Evolutionary conservation across 352 stramenopile genomes (phyloP).

Genomic region (Pythium angustatum): DNA sequence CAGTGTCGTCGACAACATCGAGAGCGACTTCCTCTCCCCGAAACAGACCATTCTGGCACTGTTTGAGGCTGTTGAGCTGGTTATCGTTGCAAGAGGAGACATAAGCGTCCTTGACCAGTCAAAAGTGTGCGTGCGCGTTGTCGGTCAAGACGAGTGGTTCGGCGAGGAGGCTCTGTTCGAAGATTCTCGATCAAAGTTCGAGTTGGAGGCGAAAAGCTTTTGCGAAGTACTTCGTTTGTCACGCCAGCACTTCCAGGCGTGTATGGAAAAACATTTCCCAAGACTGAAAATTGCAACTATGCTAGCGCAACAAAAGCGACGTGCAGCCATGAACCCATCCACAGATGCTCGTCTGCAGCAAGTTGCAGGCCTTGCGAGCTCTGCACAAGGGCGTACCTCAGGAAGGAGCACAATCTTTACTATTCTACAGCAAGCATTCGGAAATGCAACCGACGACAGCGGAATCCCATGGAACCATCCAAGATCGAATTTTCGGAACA

Average conservation of each 20-base stretch:
- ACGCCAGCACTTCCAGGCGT: conserved; percentile 21
- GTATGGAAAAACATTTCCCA: conserved; percentile 55
- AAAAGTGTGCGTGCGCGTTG: background rate
- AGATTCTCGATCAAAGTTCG: conserved; percentile 15
- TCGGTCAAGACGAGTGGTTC: conserved; percentile 22
- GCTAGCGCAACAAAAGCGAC: conserved; percentile 28
- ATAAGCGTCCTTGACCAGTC: conserved; percentile 23
- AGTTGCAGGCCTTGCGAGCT: background rate
- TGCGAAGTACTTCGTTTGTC: conserved; percentile 27
- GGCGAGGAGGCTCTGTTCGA: conserved; percentile 30
- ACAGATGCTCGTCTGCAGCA: conserved; percentile 9
- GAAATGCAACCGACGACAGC: background rate
- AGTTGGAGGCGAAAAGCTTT: conserved; percentile 26
- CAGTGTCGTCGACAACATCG: conserved; percentile 22
- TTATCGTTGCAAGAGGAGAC: conserved; percentile 27
- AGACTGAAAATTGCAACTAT: conserved; percentile 46
- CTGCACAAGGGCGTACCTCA: background rate
- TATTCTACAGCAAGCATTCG: conserved; percentile 9
- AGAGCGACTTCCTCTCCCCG: conserved; percentile 32
- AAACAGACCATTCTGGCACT: conserved; percentile 22
- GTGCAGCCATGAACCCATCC: conserved; percentile 18
- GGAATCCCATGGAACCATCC: conserved; percentile 13
- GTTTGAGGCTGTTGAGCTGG: conserved; percentile 21
- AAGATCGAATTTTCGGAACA: conserved; percentile 10
- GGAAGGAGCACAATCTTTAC: conserved; percentile 17